Base-by-base conservation (phyloP, 1,284 basidiomycete genomes). In the Moniliella sp. region DNA sequence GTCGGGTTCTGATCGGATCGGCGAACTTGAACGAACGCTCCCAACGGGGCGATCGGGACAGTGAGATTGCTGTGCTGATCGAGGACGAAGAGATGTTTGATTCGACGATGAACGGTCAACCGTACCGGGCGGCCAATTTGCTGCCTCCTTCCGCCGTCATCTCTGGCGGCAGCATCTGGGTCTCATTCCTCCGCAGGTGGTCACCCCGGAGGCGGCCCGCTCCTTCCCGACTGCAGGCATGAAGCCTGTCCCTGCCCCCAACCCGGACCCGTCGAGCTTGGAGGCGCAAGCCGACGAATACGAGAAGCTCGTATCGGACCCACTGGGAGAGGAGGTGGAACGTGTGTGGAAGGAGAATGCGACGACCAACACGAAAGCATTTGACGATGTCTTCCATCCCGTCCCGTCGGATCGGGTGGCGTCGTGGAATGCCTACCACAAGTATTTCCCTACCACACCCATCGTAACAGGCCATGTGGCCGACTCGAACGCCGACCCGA, bases 51-150 rank as follows among this genome's bases (percentile, higher is more conserved):
- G 74, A 86, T 49, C 79, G 81, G 19, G 84, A 91, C 60, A 83
- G 79, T 1, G 84, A 93, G 62, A 88, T 91, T 45, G 79, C 78
- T 1, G 63, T 86, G 4, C 73, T 91, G 11, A 75, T 88, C 15
- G 82, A 91, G 61, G 84, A 93, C 50, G 64, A 68, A 2, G 80
- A 88, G 34, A 65, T 73, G 64, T 67, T 93, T 32, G 67, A 72
- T 32, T 71, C 74, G 5, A 67, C 57, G 3, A 88, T 91, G 83
- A 66, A 81, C 46, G 81, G 80, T 2, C 61, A 72, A 42, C 70
- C 57, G 15, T 76, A 72, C 60, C 62, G 66, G 55, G 81, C 71
- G 1, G 61, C 68, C 18, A 72, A 18, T 83, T 82, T 48, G 80
- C 81, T 1, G 67, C 78, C 2, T 69, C 74, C 0, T 66, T 84